These are phyloP conservation scores for Filobasidium uniguttulatum DNA, from an alignment of 1,284 basidiomycete genomes.

Conservation along the genomic window DNA sequence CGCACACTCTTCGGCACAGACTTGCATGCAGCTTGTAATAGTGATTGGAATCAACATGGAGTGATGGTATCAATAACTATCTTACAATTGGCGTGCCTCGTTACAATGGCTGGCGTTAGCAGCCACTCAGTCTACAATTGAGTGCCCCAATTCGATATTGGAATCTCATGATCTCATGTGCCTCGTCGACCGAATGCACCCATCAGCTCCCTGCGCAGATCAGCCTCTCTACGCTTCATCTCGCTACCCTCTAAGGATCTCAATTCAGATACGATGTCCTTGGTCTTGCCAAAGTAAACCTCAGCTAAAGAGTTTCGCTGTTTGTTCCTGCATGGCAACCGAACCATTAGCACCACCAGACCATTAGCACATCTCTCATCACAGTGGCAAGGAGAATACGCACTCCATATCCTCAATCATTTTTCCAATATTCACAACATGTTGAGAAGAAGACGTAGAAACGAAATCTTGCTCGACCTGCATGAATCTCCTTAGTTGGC, in stretches of 20 bases:
- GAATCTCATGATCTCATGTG: no score
- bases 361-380: no score
- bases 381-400: no score
- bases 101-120: no score
- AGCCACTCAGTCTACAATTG: no score
- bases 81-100: no score
- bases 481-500: background rate
- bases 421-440: conserved; percentile 81
- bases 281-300: conserved; percentile 97
- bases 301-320: conserved; percentile 92
- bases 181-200: background rate
- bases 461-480: conserved; percentile 75
- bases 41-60: no score
- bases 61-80: no score
- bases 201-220: background rate
- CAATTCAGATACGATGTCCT: conserved; percentile 83
- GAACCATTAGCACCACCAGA: no score
- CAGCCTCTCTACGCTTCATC: background rate
- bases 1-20: no score
- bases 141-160: no score
- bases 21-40: no score
- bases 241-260: conserved; percentile 51
- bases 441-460: conserved; percentile 60
- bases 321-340: conserved; percentile 57
- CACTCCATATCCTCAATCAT: conserved; percentile 96